Percentiles rank a stretch among this genome's conserved stretches.
Conservation (phyloP, 176 grass and related monocot genomes). For the Aechmea fasciata region DNA sequence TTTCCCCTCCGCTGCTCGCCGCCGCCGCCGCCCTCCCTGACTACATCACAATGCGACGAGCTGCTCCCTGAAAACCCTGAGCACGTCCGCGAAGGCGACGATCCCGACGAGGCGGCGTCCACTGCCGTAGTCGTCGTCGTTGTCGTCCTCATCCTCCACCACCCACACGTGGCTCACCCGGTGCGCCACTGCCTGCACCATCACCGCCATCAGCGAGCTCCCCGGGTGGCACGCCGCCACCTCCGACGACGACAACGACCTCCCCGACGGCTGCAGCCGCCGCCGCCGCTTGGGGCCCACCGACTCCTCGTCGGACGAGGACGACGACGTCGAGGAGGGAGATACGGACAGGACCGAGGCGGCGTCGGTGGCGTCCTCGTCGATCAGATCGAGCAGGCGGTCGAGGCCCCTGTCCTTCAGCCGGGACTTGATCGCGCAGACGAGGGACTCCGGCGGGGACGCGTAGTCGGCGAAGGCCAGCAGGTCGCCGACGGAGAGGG, state of each 20-base stretch:
- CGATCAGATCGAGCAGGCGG: conserved; percentile 53
- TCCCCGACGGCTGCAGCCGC: conserved; percentile 33
- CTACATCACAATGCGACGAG: conserved; percentile 21
- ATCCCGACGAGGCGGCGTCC: conserved; percentile 47
- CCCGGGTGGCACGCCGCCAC: conserved; percentile 49
- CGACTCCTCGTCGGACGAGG: conserved; percentile 48
- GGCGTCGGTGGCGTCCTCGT: conserved; percentile 30
- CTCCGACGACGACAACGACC: conserved; percentile 30
- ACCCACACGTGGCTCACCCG: conserved; percentile 75
- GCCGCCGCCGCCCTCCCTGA: too few relatives aligned
- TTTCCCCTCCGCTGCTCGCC: background rate
- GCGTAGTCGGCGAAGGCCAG: conserved; percentile 69
- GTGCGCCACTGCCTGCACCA: conserved; percentile 57
- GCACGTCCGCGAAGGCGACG: conserved; percentile 54
- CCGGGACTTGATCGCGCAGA: conserved; percentile 37
- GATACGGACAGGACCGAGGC: conserved; percentile 22
- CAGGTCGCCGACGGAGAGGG: conserved; percentile 61
- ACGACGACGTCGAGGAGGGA: conserved; percentile 35
- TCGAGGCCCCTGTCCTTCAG: conserved; percentile 47
- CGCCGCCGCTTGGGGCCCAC: conserved; percentile 17
- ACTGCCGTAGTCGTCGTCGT: conserved; percentile 41
- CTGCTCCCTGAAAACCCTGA: conserved; percentile 58
- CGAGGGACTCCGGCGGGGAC: conserved; percentile 44
- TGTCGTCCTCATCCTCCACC: conserved; percentile 47
- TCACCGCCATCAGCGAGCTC: conserved; percentile 72